Evolutionary conservation across 1,284 basidiomycete genomes (phyloP).

Genomic region (Tetrapyrgos nigripes): DNA sequence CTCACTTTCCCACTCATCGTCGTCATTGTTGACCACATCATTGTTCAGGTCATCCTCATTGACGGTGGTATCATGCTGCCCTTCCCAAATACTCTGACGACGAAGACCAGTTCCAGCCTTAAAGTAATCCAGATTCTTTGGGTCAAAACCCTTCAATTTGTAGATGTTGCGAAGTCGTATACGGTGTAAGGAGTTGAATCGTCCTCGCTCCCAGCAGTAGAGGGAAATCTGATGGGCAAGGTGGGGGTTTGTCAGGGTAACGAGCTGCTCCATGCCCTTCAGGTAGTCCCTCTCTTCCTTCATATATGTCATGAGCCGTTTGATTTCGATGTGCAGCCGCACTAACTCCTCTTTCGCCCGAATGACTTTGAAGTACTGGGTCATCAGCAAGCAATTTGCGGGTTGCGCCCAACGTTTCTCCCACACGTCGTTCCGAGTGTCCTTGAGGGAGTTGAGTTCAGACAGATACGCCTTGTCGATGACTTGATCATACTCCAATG

Average conservation of each 20-base stretch:
- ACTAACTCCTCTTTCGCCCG: constrained; percentile 30
- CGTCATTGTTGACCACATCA: background rate
- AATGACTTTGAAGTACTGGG: constrained; percentile 24
- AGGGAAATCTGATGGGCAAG: constrained; percentile 12
- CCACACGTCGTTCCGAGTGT: constrained; percentile 24
- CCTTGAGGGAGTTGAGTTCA: constrained; percentile 31
- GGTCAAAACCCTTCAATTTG: constrained; percentile 6
- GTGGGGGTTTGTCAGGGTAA: background rate
- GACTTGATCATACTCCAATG: constrained; percentile 25
- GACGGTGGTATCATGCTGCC: background rate
- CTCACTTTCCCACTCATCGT: background rate
- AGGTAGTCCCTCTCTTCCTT: constrained; percentile 20
- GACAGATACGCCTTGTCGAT: constrained; percentile 25
- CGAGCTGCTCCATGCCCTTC: background rate
- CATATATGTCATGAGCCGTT: constrained; percentile 26
- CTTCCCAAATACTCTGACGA: background rate
- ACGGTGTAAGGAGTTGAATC: constrained; percentile 8
- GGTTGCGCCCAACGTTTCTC: constrained; percentile 24
- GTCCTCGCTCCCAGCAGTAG: constrained; percentile 1
- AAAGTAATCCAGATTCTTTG: background rate
- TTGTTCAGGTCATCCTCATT: background rate
- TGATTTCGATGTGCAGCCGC: constrained; percentile 29
- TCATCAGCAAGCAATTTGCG: constrained; percentile 18
- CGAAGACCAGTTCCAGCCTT: background rate
- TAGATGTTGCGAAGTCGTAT: background rate